phyloP scores from a whole-genome alignment of 1,139 yeast species.

The Pichia sp. region DNA sequence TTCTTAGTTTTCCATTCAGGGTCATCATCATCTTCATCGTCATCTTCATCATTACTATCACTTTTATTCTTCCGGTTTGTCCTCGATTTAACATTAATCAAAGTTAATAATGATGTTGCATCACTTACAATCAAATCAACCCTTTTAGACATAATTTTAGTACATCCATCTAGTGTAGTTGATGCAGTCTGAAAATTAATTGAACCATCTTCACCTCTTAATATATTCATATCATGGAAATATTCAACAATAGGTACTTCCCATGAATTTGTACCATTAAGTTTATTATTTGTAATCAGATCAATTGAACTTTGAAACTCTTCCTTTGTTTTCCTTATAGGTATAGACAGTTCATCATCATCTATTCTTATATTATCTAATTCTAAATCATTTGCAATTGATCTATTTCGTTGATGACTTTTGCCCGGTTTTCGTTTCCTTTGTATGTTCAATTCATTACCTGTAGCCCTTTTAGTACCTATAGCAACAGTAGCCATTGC shows the following conservation, averaged over 20 bases:
- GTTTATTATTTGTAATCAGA: constrained; percentile 80
- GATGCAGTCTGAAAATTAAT: constrained; percentile 72
- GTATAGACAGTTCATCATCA: constrained; percentile 2
- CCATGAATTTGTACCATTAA: constrained; percentile 66
- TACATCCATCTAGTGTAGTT: constrained; percentile 76
- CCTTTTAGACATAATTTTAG: constrained; percentile 71
- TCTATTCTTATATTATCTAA: constrained; percentile 1
- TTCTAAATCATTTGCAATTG: not conserved
- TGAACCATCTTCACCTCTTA: constrained; percentile 44
- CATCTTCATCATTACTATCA: constrained; percentile 24
- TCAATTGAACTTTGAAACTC: constrained; percentile 83
- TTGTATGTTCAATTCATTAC: too few species aligned
- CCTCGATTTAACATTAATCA: constrained; percentile 30
- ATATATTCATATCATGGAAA: constrained; percentile 60
- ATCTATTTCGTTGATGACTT: not conserved
- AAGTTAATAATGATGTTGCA: constrained; percentile 56
- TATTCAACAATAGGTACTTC: constrained; percentile 83
- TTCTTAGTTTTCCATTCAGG: constrained; percentile 18
- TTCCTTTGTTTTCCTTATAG: constrained; percentile 6
- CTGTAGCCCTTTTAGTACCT: not conserved
- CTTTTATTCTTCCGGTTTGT: constrained; percentile 11
- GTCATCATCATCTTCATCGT: constrained; percentile 27
- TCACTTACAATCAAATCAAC: constrained; percentile 87
- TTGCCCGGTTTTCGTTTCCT: not conserved
- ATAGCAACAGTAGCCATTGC: not conserved